Percentiles rank a stretch among this genome's conserved stretches.
These are phyloP conservation scores for Russula earlei DNA, from an alignment of 768 basidiomycete genomes.

Conservation along the genomic window DNA sequence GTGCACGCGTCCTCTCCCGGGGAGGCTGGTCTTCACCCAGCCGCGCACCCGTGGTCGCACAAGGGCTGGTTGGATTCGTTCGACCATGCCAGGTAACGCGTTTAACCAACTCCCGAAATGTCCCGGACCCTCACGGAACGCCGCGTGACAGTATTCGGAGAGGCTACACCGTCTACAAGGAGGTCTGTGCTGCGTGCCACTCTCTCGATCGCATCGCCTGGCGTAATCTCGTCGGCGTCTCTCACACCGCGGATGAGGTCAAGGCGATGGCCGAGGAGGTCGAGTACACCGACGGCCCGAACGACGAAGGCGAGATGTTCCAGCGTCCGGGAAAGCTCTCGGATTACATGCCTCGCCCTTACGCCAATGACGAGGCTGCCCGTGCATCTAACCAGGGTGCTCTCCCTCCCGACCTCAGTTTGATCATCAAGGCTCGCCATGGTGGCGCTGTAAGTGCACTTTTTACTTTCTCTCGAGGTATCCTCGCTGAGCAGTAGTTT, in stretches of 20 bases:
- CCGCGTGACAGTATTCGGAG: slow-evolving; percentile 67
- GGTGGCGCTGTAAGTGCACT: slow-evolving; percentile 75
- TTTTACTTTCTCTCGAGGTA: neutral
- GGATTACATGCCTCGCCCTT: slow-evolving; percentile 91
- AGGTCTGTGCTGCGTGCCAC: slow-evolving; percentile 98
- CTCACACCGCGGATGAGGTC: slow-evolving; percentile 86
- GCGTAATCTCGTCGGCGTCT: slow-evolving; percentile 98
- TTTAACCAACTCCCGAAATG: neutral
- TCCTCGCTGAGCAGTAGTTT: neutral
- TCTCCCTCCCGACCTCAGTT: slow-evolving; percentile 90
- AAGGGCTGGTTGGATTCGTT: slow-evolving; percentile 82
- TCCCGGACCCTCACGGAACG: slow-evolving; percentile 12
- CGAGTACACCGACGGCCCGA: slow-evolving; percentile 94
- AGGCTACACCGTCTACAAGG: slow-evolving; percentile 95
- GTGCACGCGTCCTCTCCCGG: slow-evolving; percentile 87
- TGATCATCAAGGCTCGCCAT: slow-evolving; percentile 97
- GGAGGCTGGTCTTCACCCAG: slow-evolving; percentile 90
- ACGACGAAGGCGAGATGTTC: slow-evolving; percentile 96
- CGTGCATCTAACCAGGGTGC: slow-evolving; percentile 91
- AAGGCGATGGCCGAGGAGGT: slow-evolving; percentile 92
- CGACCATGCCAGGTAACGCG: slow-evolving; percentile 85
- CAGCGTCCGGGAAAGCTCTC: slow-evolving; percentile 96
- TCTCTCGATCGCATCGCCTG: slow-evolving; percentile 98
- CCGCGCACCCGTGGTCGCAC: slow-evolving; percentile 86
- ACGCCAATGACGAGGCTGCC: slow-evolving; percentile 97